Evolutionary conservation across 768 basidiomycete species (phyloP), one percentile per base, ranked within the genome.

Genomic region (Boletus patriciae): DNA sequence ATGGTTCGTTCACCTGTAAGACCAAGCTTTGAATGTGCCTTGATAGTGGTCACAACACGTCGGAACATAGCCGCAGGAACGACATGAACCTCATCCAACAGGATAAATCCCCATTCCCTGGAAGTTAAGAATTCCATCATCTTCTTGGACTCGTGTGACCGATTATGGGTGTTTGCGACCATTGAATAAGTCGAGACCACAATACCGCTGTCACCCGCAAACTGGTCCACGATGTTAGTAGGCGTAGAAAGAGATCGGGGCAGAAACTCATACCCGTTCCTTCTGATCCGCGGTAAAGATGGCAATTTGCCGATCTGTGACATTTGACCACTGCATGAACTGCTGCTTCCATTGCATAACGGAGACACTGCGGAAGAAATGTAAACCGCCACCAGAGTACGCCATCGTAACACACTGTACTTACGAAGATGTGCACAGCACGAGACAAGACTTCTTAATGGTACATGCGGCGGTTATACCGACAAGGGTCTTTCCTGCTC

Each of bases 391-490:
- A 45, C 12, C 47, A 40, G 21, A 19, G 15, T 41, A 21, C 51
- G 34, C 59, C 49, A 7, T 50, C 18, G 18, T 33, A 15, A 47
- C 13, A 29, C 19, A 23, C 23, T 43, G 53, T 52, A 80, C 94
- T 76, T 73, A 97, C 94, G 93, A 94, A 46, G 96, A 98, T 23
- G 97, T 99, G 74, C 96, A 98, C 43, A 99, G 78, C 15, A 99
- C 95, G 18, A 99, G 81, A 69, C 94, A 96, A 23, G 94, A 97
- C 76, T 99, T 99, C 78, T 98, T 98, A 77, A 99, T 95, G 27
- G 97, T 99, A 69, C 96, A 98, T 18, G 97, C 97, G 12, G 97
- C 97, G 3, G 96, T 98, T 68, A 99, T 98, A n/a, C 97, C 97
- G 11, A 99, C 97, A 6, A 99, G 81, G 13, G 97, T 99, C 78